phyloP scores from a whole-genome alignment of 1,284 basidiomycete species.

The Cutaneotrichosporon daszewskae region DNA sequence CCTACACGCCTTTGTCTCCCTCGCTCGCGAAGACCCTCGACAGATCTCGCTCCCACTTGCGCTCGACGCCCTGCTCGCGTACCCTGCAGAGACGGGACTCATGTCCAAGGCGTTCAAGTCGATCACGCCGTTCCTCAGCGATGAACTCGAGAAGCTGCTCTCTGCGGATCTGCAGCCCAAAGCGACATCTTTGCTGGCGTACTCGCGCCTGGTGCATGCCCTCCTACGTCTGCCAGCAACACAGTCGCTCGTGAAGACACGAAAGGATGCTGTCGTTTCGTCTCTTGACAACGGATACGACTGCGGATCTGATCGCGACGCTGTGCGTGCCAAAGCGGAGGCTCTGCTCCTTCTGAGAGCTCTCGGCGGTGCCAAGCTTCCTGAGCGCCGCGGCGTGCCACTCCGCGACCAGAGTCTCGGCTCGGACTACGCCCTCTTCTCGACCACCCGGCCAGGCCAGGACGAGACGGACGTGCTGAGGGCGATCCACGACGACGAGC shows the following conservation, averaged over 20 bases:
- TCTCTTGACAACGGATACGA: slow-evolving; percentile 22
- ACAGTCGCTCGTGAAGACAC: slow-evolving; percentile 3
- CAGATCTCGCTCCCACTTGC: slow-evolving; percentile 1
- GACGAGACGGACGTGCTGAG: slow-evolving; percentile 8
- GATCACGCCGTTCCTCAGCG: not conserved
- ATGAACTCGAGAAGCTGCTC: not conserved
- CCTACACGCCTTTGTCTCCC: slow-evolving; percentile 10
- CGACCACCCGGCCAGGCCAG: not conserved
- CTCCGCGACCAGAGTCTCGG: slow-evolving; percentile 15
- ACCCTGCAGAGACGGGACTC: slow-evolving; percentile 7
- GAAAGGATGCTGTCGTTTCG: slow-evolving; percentile 15
- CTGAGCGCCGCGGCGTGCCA: slow-evolving; percentile 4
- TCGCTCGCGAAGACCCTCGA: not conserved
- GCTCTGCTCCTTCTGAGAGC: slow-evolving; percentile 23
- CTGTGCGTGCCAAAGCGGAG: slow-evolving; percentile 18
- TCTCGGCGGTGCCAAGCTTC: slow-evolving; percentile 11
- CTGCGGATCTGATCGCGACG: slow-evolving; percentile 16
- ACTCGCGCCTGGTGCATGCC: slow-evolving; percentile 10
- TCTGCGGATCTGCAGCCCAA: not conserved
- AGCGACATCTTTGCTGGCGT: not conserved
- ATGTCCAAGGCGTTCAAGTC: slow-evolving; percentile 3
- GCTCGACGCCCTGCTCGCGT: slow-evolving; percentile 16
- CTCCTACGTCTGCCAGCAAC: slow-evolving; percentile 5
- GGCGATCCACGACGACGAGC: slow-evolving; percentile 21
- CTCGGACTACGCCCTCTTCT: slow-evolving; percentile 19